Evolutionary conservation across 169 alveolate species (phyloP).

Genomic region (Plasmodium fragile): DNA sequence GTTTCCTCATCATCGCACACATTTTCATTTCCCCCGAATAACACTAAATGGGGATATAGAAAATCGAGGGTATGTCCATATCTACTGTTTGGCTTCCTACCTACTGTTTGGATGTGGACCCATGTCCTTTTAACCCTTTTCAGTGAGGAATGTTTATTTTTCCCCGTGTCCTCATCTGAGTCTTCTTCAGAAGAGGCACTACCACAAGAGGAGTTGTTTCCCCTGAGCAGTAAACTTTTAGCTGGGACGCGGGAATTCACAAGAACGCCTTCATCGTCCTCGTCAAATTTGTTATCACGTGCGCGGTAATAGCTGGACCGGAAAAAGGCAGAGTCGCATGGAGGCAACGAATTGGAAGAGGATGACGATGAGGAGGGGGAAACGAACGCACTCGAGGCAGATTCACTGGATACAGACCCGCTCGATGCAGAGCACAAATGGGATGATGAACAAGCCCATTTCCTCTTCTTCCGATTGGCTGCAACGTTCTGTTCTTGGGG

Average conservation of each 20-base stretch:
- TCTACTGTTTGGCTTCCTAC: conserved; percentile 58
- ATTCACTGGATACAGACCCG: neutral
- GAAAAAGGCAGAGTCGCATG: neutral
- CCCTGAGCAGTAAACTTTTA: neutral
- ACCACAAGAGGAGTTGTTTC: neutral
- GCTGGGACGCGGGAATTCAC: conserved; percentile 36
- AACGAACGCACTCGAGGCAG: neutral
- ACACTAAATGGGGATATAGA: conserved; percentile 49
- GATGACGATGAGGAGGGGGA: conserved; percentile 8
- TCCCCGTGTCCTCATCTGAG: neutral
- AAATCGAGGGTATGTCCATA: conserved; percentile 73
- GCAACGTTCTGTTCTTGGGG: neutral
- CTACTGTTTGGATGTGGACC: conserved; percentile 28
- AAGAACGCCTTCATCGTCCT: neutral
- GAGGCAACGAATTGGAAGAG: conserved; percentile 10
- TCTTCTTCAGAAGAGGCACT: conserved; percentile 6
- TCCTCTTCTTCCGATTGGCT: neutral
- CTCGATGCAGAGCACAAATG: neutral
- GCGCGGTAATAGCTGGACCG: neutral
- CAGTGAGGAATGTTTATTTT: neutral
- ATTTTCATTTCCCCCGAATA: conserved; percentile 75
- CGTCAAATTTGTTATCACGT: neutral
- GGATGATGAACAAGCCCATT: conserved; percentile 16
- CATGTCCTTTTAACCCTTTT: conserved; percentile 37
- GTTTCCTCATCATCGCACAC: conserved; percentile 47